A percentile compares a stretch with the other conserved stretches of the same genome.
Evolutionary conservation across 2,329 filamentous ascomycete genomes (phyloP).

Genomic region (Sphaceloma murrayae): DNA sequence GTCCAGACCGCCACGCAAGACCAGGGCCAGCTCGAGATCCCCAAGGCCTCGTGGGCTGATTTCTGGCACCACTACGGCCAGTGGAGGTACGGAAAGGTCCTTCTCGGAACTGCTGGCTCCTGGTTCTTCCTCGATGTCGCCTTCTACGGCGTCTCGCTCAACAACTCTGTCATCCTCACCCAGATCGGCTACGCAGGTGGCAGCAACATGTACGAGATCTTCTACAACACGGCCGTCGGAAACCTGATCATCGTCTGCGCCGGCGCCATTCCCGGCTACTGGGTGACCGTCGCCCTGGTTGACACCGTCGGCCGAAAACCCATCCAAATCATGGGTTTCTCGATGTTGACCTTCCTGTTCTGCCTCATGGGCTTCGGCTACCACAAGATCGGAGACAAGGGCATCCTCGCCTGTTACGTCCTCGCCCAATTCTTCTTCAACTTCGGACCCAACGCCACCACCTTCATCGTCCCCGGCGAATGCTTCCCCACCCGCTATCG

Average conservation of each 20-base stretch:
- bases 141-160: conserved; percentile 53
- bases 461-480: conserved; percentile 44
- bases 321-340: conserved; percentile 54
- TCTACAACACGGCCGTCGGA: conserved; percentile 66
- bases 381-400: conserved; percentile 34
- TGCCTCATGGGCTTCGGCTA: conserved; percentile 42
- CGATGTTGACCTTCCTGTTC: conserved; percentile 40
- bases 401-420: conserved; percentile 39
- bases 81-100: conserved; percentile 61
- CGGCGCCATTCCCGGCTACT: conserved; percentile 72
- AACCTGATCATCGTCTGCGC: conserved; percentile 72
- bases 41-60: conserved; percentile 62
- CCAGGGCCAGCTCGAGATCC: conserved; percentile 48
- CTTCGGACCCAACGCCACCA: conserved; percentile 44
- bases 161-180: conserved; percentile 62
- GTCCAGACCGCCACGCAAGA: conserved; percentile 48
- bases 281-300: conserved; percentile 65
- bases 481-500: conserved; percentile 44
- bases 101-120: conserved; percentile 70
- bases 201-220: conserved; percentile 54
- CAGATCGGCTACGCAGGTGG: conserved; percentile 66
- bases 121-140: conserved; percentile 72
- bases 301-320: conserved; percentile 69
- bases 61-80: conserved; percentile 62
- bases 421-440: conserved; percentile 46